phyloP scores from a whole-genome alignment of 352 stramenopile genomes.

The Globisporangium takayamanum region DNA sequence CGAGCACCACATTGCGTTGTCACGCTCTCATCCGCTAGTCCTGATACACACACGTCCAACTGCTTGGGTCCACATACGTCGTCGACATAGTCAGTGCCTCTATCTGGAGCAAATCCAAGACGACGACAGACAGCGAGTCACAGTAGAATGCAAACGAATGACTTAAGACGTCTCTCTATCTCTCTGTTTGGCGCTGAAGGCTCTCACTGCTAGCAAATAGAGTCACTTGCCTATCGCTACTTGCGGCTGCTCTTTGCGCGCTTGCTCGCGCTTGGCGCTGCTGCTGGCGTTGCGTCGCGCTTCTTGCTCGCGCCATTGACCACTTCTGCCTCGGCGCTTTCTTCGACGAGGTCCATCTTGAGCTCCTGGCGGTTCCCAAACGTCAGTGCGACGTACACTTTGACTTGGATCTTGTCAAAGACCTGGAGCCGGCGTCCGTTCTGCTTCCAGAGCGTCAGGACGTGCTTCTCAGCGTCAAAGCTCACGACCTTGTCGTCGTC shows the following conservation, averaged over 20 bases:
- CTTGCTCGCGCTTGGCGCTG: not conserved
- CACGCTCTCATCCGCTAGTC: too few species aligned
- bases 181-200: too few species aligned
- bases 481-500: constrained; percentile 47
- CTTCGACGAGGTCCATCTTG: constrained; percentile 70
- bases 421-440: constrained; percentile 52
- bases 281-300: not conserved
- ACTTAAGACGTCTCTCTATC: too few species aligned
- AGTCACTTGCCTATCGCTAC: not conserved
- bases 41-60: too few species aligned
- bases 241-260: not conserved
- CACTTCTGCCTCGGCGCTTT: constrained; percentile 26
- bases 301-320: constrained; percentile 5
- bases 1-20: too few species aligned
- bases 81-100: too few species aligned
- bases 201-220: too few species aligned
- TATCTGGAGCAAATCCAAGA: too few species aligned
- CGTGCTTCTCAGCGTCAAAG: constrained; percentile 49
- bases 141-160: too few species aligned
- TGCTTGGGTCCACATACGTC: too few species aligned
- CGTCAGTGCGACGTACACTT: constrained; percentile 69
- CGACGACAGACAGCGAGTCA: too few species aligned
- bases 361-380: constrained; percentile 81
- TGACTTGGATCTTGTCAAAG: constrained; percentile 75
- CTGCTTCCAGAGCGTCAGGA: constrained; percentile 53